Evolutionary conservation across 2,329 filamentous ascomycete species (phyloP), one percentile per base, ranked within the genome.

Genomic region (Neopestalotiopsis rosae): DNA sequence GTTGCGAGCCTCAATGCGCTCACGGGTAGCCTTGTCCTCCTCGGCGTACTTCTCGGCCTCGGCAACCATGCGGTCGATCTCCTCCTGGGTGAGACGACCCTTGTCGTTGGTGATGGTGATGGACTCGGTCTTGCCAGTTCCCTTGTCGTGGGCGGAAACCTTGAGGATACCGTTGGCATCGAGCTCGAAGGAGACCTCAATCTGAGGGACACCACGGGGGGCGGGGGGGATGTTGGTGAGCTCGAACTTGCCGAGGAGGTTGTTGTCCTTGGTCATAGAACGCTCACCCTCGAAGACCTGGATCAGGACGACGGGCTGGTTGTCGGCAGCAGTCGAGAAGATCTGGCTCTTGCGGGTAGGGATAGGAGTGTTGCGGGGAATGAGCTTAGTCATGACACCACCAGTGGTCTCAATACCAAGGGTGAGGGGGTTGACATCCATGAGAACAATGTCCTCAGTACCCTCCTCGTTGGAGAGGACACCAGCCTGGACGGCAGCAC

Each of bases 91-190:
- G 66, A 99, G 92, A 82, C 96, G 95, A 75, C 96, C 96, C 91
- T 98, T 98, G 87, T 99, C 96, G 87, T 99, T 98, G 86, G 93
- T 98, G 81, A 99, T 99, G 77, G 96, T 98, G 83, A 99, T 98
- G 72, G 92, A 94, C 88, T 99, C 94, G 72, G 89, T 90, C 90
- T 98, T 98, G 83, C 96, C 96, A 78, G 95, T 98, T 81, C 95
- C 96, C 92, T 98, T 98, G 85, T 99, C 96, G 79, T 93, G 91
- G 74, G 96, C 96, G 74, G 93, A 94, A 72, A 99, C 96, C 88
- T 97, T 95, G 74, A 99, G 90, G 77, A 99, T 98, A 87, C 96
- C 95, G 85, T 99, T 98, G 87, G 94, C 95, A 78, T 99, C 95
- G 69, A 99, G 91, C 84, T 98, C 94, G 82, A 99, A 99, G 40